phyloP scores from a whole-genome alignment of 2,329 filamentous ascomycete species.

The Thelonectria olida region DNA sequence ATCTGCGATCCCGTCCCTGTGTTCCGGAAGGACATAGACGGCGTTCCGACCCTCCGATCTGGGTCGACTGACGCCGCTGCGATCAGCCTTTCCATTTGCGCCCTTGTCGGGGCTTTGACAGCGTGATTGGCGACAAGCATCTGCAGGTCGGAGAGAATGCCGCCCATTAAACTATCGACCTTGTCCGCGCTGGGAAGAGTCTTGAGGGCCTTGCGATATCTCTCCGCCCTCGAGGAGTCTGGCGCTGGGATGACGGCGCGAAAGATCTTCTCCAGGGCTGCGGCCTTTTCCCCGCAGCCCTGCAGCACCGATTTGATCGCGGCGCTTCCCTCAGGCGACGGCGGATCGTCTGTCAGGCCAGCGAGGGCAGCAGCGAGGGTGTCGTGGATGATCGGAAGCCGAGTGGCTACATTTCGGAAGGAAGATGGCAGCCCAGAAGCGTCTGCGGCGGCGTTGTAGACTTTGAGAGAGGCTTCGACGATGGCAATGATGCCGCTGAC shows the following conservation, averaged over 20 bases:
- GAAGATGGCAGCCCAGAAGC: not conserved
- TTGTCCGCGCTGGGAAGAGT: slow-evolving; percentile 33
- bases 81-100: too few relatives aligned
- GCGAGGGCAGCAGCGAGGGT: too few relatives aligned
- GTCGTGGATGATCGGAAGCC: slow-evolving; percentile 32
- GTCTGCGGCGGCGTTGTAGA: slow-evolving; percentile 36
- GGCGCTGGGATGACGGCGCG: slow-evolving; percentile 26
- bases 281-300: slow-evolving; percentile 33
- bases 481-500: slow-evolving; percentile 41
- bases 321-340: too few relatives aligned
- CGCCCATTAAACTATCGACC: slow-evolving; percentile 39
- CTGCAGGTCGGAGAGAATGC: slow-evolving; percentile 39
- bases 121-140: slow-evolving; percentile 28
- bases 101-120: too few relatives aligned
- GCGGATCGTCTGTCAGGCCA: too few relatives aligned
- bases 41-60: too few relatives aligned
- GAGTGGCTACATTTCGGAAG: not conserved
- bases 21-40: too few relatives aligned
- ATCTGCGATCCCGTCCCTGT: too few relatives aligned
- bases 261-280: slow-evolving; percentile 29
- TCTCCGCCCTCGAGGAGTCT: slow-evolving; percentile 21
- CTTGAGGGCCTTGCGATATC: slow-evolving; percentile 32
- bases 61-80: too few relatives aligned
- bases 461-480: slow-evolving; percentile 36
- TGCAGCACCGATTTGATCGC: slow-evolving; percentile 25